Evolutionary conservation across 139 green algal species (phyloP).

Genomic region (Chlorokybus atmophyticus): DNA sequence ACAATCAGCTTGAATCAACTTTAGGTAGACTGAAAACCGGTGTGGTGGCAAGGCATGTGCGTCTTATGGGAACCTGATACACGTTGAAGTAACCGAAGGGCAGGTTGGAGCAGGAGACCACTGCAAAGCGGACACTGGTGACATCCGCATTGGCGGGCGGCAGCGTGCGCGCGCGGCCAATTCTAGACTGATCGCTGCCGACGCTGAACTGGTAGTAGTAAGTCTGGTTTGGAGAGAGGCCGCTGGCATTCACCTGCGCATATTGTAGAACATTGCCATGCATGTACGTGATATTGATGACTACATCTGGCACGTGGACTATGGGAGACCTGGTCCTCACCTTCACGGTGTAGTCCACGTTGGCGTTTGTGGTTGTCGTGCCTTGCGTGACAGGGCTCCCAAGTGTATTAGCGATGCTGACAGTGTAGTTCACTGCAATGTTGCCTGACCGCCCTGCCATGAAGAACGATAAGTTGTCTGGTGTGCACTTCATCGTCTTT

Average conservation of each 20-base stretch:
- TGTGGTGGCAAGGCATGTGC: no score
- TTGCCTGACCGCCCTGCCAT: no score
- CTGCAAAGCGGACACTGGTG: background rate
- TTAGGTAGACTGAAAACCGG: no score
- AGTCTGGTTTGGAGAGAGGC: no score
- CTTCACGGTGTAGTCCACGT: background rate
- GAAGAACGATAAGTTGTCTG: no score
- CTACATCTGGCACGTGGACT: background rate
- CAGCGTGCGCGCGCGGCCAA: background rate
- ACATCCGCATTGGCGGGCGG: background rate
- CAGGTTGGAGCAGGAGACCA: background rate
- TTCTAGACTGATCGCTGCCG: background rate
- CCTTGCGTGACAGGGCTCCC: background rate
- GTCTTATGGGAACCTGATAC: no score
- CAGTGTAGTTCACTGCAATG: background rate
- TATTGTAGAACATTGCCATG: no score
- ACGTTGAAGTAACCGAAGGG: background rate
- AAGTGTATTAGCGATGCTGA: background rate
- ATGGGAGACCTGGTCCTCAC: background rate
- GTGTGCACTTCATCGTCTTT: no score
- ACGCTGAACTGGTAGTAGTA: conserved; percentile 1
- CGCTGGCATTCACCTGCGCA: no score
- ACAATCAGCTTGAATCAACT: no score
- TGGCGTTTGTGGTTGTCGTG: background rate
- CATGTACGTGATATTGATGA: no score